Evolutionary conservation across 1,139 yeast species (phyloP).

Genomic region (Yamadazyma oceani): DNA sequence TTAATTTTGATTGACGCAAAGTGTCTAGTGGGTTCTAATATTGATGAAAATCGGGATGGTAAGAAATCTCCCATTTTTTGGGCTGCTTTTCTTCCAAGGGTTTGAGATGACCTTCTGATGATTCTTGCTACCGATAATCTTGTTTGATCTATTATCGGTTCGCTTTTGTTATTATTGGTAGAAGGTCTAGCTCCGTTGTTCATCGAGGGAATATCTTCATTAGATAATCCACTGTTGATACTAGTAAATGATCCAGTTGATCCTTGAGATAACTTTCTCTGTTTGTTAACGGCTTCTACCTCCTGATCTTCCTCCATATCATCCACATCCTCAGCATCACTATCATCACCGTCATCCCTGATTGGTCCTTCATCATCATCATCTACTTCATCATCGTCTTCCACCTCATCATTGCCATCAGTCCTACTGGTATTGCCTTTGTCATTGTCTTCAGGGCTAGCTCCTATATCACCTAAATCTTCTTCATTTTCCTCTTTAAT

Average conservation of each 20-base stretch:
- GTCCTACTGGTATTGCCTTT: constrained; percentile 23
- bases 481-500: constrained; percentile 33
- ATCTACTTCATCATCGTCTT: constrained; percentile 7
- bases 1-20: constrained; percentile 92
- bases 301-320: constrained; percentile 24
- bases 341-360: constrained; percentile 31
- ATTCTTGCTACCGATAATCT: constrained; percentile 71
- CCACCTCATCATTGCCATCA: constrained; percentile 17
- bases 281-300: constrained; percentile 29
- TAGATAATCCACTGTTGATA: constrained; percentile 31
- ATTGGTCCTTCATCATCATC: constrained; percentile 6
- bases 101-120: constrained; percentile 58
- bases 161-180: constrained; percentile 30
- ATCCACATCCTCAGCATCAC: constrained; percentile 20
- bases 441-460: constrained; percentile 8
- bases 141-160: constrained; percentile 69
- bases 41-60: constrained; percentile 81
- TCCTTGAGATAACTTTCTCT: constrained; percentile 40
- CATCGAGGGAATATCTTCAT: constrained; percentile 25
- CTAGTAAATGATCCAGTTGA: constrained; percentile 42
- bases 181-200: constrained; percentile 13
- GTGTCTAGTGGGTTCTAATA: constrained; percentile 88
- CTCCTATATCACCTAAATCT: constrained; percentile 15
- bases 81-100: constrained; percentile 73
- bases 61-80: constrained; percentile 85